Conservation (phyloP, 2,329 filamentous ascomycete species). For the Myriangium duriaei region DNA sequence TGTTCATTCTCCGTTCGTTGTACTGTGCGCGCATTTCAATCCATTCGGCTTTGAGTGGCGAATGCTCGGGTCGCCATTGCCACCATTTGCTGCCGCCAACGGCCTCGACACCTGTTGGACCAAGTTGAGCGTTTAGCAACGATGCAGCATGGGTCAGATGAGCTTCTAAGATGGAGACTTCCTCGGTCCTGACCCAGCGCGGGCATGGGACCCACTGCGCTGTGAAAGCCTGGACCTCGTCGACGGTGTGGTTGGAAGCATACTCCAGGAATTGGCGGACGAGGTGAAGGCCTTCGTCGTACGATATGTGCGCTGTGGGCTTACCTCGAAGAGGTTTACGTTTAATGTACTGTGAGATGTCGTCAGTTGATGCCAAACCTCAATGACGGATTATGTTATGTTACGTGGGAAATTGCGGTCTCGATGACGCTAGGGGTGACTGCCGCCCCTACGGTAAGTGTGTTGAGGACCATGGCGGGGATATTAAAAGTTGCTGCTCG, state of each 20-base stretch:
- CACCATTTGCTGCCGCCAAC: conserved; percentile 81
- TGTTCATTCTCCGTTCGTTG: conserved; percentile 46
- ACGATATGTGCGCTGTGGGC: conserved; percentile 81
- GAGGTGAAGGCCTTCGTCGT: conserved; percentile 81
- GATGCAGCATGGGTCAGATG: conserved; percentile 54
- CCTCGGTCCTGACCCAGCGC: conserved; percentile 71
- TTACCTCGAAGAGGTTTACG: conserved; percentile 62
- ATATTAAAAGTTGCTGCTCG: no score
- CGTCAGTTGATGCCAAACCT: neutral
- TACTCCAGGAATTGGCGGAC: conserved; percentile 77
- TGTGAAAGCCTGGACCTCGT: conserved; percentile 87
- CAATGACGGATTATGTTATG: no score
- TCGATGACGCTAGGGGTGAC: conserved; percentile 80
- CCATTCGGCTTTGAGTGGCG: conserved; percentile 71
- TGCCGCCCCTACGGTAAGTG: conserved; percentile 66
- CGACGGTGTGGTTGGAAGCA: conserved; percentile 78
- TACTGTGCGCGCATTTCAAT: conserved; percentile 87
- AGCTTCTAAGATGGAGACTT: conserved; percentile 51
- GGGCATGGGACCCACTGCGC: conserved; percentile 83
- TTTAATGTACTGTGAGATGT: conserved; percentile 57
- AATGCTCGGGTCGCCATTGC: conserved; percentile 65
- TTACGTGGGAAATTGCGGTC: conserved; percentile 75
- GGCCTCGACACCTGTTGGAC: conserved; percentile 56
- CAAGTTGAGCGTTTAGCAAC: conserved; percentile 61
- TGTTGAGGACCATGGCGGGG: conserved; percentile 54